Evolutionary conservation across 2,329 filamentous ascomycete species (phyloP), one percentile per base, ranked within the genome.

Genomic region (Aureobasidium sp.): DNA sequence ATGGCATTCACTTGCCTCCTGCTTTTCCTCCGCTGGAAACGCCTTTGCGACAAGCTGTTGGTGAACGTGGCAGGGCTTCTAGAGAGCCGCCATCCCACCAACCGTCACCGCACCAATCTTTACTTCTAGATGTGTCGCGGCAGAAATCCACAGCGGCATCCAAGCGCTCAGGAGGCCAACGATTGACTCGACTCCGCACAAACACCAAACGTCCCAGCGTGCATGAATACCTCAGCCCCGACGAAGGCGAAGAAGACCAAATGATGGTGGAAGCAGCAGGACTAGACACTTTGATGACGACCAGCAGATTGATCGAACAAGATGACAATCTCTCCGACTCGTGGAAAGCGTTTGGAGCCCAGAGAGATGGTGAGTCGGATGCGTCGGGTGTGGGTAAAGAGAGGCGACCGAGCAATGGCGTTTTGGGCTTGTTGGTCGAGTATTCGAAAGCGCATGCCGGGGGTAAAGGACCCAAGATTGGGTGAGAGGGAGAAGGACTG

Each of bases 401-500:
- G 8, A 22, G 40, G 7, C 51, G 34, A 32, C 51, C 40, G 8
- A 34, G n/a, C 16, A 54, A 49, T 22, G 57, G 57, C 7, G 57
- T 58, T 17, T 44, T 58, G 48, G 57, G 57, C 3, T 27, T 58
- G 29, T 27, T 58, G 4, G 51, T 53, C 27, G 55, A 58, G 38
- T 58, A 55, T 35, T 55, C 57, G 3, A 58, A 58, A 38, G 57
- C 57, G 8, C 57, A 58, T 42, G 35, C 50, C n/a, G 56, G 54
- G 11, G 44, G 39, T 17, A 57, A 53, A 14, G 56, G 54, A 2
- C 53, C 49, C 4, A 56, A 48, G 39, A 51, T 57, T 2, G 54
- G 53, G 11, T 57, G 29, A 57, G n/a, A n/a, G n/a, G n/a, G n/a
- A n/a, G n/a, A n/a, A n/a, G n/a, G n/a, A n/a, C n/a, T n/a, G n/a